These are phyloP conservation scores for Dentipellis fragilis DNA, from an alignment of 768 basidiomycete species.

Conservation along the genomic window DNA sequence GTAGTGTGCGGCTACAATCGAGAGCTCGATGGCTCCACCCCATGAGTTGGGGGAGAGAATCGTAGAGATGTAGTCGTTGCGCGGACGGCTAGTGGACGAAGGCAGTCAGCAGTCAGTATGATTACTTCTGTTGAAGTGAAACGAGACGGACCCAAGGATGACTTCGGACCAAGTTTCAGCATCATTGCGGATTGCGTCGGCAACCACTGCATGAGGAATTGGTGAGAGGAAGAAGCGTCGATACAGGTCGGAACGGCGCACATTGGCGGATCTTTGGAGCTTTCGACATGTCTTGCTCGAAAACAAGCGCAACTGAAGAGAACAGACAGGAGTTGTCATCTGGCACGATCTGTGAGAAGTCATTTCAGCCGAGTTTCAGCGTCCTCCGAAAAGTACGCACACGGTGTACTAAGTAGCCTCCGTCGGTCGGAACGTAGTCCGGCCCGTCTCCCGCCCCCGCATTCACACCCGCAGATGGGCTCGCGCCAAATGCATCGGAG, in stretches of 20 bases:
- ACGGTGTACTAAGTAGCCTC: slow-evolving; percentile 63
- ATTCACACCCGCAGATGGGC: slow-evolving; percentile 12
- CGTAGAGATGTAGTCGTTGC: slow-evolving; percentile 68
- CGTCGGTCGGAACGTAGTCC: slow-evolving; percentile 50
- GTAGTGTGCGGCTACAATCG: slow-evolving; percentile 76
- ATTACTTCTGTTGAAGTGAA: neutral
- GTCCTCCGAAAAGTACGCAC: slow-evolving; percentile 25
- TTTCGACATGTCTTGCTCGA: slow-evolving; percentile 72
- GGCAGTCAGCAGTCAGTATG: neutral
- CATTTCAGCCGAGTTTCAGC: neutral
- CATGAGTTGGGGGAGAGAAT: slow-evolving; percentile 76
- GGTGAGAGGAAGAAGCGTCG: neutral
- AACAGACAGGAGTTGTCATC: slow-evolving; percentile 97
- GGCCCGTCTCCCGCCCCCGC: slow-evolving; percentile 28
- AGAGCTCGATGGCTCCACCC: slow-evolving; percentile 95
- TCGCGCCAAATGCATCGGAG: neutral
- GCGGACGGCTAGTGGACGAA: slow-evolving; percentile 33
- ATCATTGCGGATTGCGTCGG: slow-evolving; percentile 66
- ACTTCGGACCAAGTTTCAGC: slow-evolving; percentile 71
- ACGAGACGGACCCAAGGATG: slow-evolving; percentile 63
- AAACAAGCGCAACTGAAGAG: slow-evolving; percentile 75
- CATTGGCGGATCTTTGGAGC: slow-evolving; percentile 65
- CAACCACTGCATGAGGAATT: slow-evolving; percentile 52
- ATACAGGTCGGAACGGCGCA: slow-evolving; percentile 23
- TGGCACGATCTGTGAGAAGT: slow-evolving; percentile 59